Percentiles rank a stretch among this genome's conserved stretches.
Evolutionary conservation across 805 yeast species (phyloP).

Genomic region (Priceomyces fermenticarens): DNA sequence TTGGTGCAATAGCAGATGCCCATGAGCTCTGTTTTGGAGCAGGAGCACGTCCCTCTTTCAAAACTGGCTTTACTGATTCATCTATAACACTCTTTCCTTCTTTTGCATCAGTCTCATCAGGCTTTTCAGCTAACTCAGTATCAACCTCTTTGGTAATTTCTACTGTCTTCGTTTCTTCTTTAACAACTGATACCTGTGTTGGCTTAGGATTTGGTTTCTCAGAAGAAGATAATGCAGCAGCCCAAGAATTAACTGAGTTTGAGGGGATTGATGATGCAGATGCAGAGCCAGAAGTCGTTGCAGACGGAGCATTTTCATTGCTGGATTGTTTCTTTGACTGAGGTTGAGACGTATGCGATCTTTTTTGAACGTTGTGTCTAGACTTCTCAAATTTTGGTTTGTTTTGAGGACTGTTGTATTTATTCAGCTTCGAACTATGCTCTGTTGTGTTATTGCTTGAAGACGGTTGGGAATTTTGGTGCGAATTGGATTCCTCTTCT

Average conservation of each 20-base stretch:
- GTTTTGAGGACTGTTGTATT: slow-evolving; percentile 8
- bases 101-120: slow-evolving; percentile 10
- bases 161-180: slow-evolving; percentile 7
- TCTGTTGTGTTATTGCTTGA: slow-evolving; percentile 14
- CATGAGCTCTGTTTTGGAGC: slow-evolving; percentile 54
- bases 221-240: slow-evolving; percentile 35
- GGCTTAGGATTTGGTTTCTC: slow-evolving; percentile 31
- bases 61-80: slow-evolving; percentile 16
- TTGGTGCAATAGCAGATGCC: slow-evolving; percentile 64
- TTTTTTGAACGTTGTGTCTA: slow-evolving; percentile 8
- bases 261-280: slow-evolving; percentile 17
- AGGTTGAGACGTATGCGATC: slow-evolving; percentile 10
- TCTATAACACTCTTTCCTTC: slow-evolving; percentile 7
- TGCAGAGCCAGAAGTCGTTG: slow-evolving; percentile 18
- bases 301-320: slow-evolving; percentile 6
- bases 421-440: slow-evolving; percentile 10
- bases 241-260: slow-evolving; percentile 38
- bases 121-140: slow-evolving; percentile 12
- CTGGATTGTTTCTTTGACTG: slow-evolving; percentile 7
- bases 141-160: slow-evolving; percentile 13
- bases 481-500: slow-evolving; percentile 13
- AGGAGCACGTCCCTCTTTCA: slow-evolving; percentile 42
- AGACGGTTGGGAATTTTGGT: slow-evolving; percentile 4
- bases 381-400: slow-evolving; percentile 10
- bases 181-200: slow-evolving; percentile 6